Evolutionary conservation across 768 basidiomycete genomes (phyloP).

Genomic region (Podaxis pistillaris): DNA sequence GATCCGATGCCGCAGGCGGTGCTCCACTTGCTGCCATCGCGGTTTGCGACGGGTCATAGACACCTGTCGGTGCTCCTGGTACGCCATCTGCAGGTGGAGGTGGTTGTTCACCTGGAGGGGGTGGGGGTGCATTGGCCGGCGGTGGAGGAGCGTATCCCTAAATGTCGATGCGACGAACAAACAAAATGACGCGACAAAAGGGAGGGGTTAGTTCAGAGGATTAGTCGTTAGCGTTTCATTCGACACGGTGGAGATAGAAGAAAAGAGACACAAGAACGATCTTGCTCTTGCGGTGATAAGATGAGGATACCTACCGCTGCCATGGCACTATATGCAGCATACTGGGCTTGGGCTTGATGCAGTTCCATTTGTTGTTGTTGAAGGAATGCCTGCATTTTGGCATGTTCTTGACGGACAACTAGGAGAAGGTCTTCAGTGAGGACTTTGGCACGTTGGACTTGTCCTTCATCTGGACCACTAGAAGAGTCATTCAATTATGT

Average conservation of each 20-base stretch:
- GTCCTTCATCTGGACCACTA: constrained; percentile 73
- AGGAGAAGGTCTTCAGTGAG: constrained; percentile 81
- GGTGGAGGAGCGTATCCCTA: constrained; percentile 41
- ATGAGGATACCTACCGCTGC: constrained; percentile 38
- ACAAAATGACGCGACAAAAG: not conserved
- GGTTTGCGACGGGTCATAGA: constrained; percentile 33
- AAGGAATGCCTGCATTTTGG: constrained; percentile 61
- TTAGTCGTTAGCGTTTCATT: constrained; percentile 1
- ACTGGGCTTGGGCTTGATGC: constrained; percentile 74
- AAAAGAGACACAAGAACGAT: not conserved
- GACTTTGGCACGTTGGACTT: constrained; percentile 77
- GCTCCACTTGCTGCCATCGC: constrained; percentile 1
- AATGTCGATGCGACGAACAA: constrained; percentile 34
- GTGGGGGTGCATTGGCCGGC: constrained; percentile 44
- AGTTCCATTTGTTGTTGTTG: constrained; percentile 78
- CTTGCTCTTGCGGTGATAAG: not conserved
- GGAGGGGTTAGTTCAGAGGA: not conserved
- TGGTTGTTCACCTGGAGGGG: constrained; percentile 43
- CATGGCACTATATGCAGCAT: constrained; percentile 62
- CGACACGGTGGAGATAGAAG: not conserved
- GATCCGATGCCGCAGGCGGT: constrained; percentile 10
- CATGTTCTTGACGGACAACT: constrained; percentile 78
- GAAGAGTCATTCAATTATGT: not conserved
- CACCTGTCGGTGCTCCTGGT: constrained; percentile 47
- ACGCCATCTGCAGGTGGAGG: constrained; percentile 34